Evolutionary conservation across 306 rosid species (phyloP).

Genomic region (Oemleria cerasiformis): DNA sequence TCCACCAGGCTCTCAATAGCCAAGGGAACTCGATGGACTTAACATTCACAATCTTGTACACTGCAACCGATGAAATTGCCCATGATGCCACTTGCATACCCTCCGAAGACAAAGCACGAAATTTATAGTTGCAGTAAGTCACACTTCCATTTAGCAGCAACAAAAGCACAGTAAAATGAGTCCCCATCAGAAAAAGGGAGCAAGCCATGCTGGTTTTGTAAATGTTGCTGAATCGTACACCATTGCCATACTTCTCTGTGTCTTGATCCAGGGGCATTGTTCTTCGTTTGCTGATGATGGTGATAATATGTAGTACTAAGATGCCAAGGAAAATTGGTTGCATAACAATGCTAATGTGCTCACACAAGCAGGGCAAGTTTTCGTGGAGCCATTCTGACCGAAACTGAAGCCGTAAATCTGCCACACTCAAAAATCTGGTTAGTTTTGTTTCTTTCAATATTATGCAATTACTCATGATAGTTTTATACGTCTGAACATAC

Average conservation of each 20-base stretch:
- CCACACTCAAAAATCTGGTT: constrained; percentile 1
- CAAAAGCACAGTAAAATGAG: constrained; percentile 41
- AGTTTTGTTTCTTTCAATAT: not conserved
- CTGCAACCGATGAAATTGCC: constrained; percentile 40
- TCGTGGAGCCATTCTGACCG: constrained; percentile 47
- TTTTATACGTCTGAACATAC: too few relatives aligned
- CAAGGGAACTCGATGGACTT: constrained; percentile 51
- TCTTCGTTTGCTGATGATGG: constrained; percentile 26
- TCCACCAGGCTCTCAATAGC: constrained; percentile 85
- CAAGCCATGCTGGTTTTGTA: constrained; percentile 51
- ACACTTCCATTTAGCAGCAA: constrained; percentile 41
- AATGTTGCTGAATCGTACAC: constrained; percentile 34
- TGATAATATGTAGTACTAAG: constrained; percentile 26
- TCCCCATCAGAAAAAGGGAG: constrained; percentile 40
- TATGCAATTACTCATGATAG: not conserved
- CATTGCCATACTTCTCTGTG: constrained; percentile 27
- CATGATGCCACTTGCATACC: constrained; percentile 48
- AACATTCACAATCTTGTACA: constrained; percentile 31
- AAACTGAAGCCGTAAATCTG: constrained; percentile 38
- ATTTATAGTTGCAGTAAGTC: constrained; percentile 42
- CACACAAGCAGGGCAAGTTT: constrained; percentile 66
- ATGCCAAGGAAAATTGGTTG: constrained; percentile 48
- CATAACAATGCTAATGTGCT: constrained; percentile 51
- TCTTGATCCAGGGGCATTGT: constrained; percentile 31
- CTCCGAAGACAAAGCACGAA: constrained; percentile 51